Evolutionary conservation across 1,284 basidiomycete genomes (phyloP).

Genomic region (Apiotrichum laibachii): DNA sequence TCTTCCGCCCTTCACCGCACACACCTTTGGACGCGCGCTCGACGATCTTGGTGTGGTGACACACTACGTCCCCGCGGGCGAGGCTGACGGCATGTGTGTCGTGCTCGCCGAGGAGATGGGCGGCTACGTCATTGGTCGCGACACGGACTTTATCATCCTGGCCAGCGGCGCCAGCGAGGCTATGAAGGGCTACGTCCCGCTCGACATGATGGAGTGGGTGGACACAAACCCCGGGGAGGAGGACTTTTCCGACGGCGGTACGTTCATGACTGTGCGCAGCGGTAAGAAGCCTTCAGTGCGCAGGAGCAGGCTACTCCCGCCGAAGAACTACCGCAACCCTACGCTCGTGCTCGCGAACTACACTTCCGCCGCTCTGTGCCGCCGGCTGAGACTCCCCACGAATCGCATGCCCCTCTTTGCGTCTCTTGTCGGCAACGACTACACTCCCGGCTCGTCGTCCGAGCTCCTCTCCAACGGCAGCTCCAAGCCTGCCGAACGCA

Average conservation of each 20-base stretch:
- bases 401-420: slow-evolving; percentile 78
- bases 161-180: slow-evolving; percentile 59
- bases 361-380: slow-evolving; percentile 63
- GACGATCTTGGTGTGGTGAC: slow-evolving; percentile 50
- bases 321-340: slow-evolving; percentile 48
- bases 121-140: slow-evolving; percentile 72
- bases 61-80: slow-evolving; percentile 67
- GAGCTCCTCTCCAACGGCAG: slow-evolving; percentile 34
- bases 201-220: slow-evolving; percentile 75
- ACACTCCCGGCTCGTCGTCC: slow-evolving; percentile 56
- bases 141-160: slow-evolving; percentile 78
- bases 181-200: slow-evolving; percentile 66
- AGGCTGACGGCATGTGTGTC: slow-evolving; percentile 82
- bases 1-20: slow-evolving; percentile 67
- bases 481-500: slow-evolving; percentile 29
- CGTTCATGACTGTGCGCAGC: slow-evolving; percentile 17
- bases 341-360: slow-evolving; percentile 59
- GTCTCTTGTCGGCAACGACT: slow-evolving; percentile 82
- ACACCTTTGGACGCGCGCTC: slow-evolving; percentile 64
- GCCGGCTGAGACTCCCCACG: slow-evolving; percentile 65
- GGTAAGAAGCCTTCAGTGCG: slow-evolving; percentile 11
- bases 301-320: slow-evolving; percentile 61
- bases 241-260: slow-evolving; percentile 11
- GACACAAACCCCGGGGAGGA: slow-evolving; percentile 32
- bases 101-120: slow-evolving; percentile 70